A percentile compares a stretch with the other conserved stretches of the same genome.
Evolutionary conservation across 768 basidiomycete species (phyloP).

Genomic region (Suillus americanus): DNA sequence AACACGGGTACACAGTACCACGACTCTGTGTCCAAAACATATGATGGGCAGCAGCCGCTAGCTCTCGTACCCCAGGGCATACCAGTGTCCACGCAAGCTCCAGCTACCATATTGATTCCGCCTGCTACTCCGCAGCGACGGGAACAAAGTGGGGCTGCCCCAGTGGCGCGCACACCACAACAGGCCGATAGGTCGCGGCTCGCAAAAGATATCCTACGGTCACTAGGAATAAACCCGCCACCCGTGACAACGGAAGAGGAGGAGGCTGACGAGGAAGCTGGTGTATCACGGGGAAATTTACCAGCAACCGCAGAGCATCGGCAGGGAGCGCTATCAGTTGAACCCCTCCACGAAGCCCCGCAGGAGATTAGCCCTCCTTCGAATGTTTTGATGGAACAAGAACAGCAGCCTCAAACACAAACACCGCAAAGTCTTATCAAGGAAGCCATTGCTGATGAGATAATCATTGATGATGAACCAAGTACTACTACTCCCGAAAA

Average conservation of each 20-base stretch:
- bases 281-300: background rate
- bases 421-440: background rate
- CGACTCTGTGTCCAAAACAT: background rate
- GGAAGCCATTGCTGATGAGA: background rate
- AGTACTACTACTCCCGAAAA: background rate
- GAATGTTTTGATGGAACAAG: background rate
- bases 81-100: background rate
- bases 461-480: slow-evolving; percentile 1
- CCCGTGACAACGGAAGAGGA: slow-evolving; percentile 5
- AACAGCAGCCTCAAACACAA: background rate
- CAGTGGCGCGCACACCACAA: slow-evolving; percentile 26
- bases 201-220: slow-evolving; percentile 56
- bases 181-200: slow-evolving; percentile 51
- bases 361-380: slow-evolving; percentile 4
- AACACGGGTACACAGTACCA: background rate
- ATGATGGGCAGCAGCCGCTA: slow-evolving; percentile 8
- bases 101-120: background rate
- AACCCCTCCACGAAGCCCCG: background rate
- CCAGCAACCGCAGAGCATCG: background rate
- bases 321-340: background rate
- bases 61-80: slow-evolving; percentile 8
- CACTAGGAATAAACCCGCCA: slow-evolving; percentile 35
- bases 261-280: background rate
- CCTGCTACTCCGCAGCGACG: slow-evolving; percentile 13
- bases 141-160: background rate